phyloP scores from a whole-genome alignment of 768 basidiomycete genomes.

The Hysterangium stoloniferum region DNA sequence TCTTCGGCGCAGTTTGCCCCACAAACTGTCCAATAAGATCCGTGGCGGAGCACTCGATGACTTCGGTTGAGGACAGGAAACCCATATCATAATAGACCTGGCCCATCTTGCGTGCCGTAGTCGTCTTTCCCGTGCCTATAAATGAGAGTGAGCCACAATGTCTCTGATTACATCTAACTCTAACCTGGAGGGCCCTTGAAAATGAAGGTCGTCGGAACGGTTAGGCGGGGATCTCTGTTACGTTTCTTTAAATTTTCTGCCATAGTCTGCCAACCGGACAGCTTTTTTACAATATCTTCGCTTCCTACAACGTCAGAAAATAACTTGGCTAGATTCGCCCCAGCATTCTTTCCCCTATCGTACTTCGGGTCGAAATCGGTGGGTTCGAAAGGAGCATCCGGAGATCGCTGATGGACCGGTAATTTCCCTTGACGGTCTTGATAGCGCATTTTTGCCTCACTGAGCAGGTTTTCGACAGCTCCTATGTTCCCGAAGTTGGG shows the following conservation, averaged over 20 bases:
- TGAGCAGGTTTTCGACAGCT: slow-evolving; percentile 54
- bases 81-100: slow-evolving; percentile 61
- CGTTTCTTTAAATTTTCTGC: slow-evolving; percentile 34
- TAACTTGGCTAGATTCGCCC: slow-evolving; percentile 42
- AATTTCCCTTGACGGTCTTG: slow-evolving; percentile 30
- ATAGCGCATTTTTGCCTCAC: slow-evolving; percentile 40
- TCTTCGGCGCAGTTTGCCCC: slow-evolving; percentile 67
- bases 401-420: slow-evolving; percentile 17
- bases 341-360: slow-evolving; percentile 40
- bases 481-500: slow-evolving; percentile 64
- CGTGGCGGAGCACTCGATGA: slow-evolving; percentile 60
- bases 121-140: slow-evolving; percentile 58
- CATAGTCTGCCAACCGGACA: slow-evolving; percentile 46
- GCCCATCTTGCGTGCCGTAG: slow-evolving; percentile 53
- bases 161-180: slow-evolving; percentile 12
- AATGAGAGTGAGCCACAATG: background rate
- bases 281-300: slow-evolving; percentile 41
- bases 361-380: slow-evolving; percentile 59
- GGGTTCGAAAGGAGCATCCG: slow-evolving; percentile 30
- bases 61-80: slow-evolving; percentile 40
- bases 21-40: slow-evolving; percentile 65
- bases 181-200: slow-evolving; percentile 69
- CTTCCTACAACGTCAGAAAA: slow-evolving; percentile 60
- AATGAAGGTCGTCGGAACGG: slow-evolving; percentile 55
- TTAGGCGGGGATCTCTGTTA: slow-evolving; percentile 37